Evolutionary conservation across 1,284 basidiomycete genomes (phyloP), one percentile per base, ranked within the genome.

Genomic region (Sporisorium scitamineum): DNA sequence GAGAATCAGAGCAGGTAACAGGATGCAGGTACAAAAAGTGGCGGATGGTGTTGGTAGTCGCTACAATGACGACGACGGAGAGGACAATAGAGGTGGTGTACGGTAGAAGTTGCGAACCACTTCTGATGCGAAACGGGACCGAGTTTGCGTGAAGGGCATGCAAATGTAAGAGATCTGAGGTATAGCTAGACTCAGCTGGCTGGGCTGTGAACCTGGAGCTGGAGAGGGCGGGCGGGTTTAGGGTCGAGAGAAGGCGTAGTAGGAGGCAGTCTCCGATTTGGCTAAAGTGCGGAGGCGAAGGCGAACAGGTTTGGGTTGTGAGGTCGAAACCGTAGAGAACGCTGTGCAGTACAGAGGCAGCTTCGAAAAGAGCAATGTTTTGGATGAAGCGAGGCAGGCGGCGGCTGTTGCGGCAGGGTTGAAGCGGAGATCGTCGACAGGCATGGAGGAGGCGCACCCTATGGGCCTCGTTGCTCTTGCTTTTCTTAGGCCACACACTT

Each of bases 371-470:
- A 41, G 26, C 47, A 20, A 58, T 58, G 56, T 58, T 58, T 58
- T 58, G 56, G 54, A 20, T 27, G 10, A 22, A n/a, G 34, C 7
- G 9, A 56, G 54, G 16, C 27, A 37, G 55, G 22, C n/a, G 44
- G 56, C 56, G 56, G 56, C 56, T 31, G 47, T 51, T 39, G 56
- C 56, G 48, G 56, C 47, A 41, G 48, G 18, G 56, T 29, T 34
- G 37, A 39, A 42, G 56, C 45, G 26, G 37, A 27, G 56, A 58
- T 50, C 34, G 56, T n/a, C 54, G 29, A 45, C 9, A 24, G 41
- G 54, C 54, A 44, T 45, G 52, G 32, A 27, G 52, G 32, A 27
- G 13, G 5, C 22, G 34, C 22, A 37, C 9, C 13, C 26, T 22
- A 13, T 39, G 8, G 6, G 13, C 32, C 24, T 14, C 26, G 7